Evolutionary conservation across 1,139 yeast genomes (phyloP).

Genomic region (Saccharomycopsis phalli): DNA sequence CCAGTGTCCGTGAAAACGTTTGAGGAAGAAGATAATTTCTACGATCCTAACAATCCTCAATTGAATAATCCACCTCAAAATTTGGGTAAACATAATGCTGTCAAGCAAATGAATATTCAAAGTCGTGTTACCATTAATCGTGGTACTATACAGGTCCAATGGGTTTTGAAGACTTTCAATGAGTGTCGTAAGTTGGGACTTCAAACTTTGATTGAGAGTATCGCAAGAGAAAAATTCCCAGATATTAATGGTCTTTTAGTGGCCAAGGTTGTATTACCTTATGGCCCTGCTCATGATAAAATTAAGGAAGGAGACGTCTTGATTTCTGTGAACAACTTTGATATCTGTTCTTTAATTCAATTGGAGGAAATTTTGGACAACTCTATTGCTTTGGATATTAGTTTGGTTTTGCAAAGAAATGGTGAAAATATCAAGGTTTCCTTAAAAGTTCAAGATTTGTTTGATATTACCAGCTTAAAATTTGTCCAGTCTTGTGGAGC

Average conservation of each 20-base stretch:
- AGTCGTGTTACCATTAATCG: slow-evolving; percentile 40
- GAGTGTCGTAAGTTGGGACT: slow-evolving; percentile 85
- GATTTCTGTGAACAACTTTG: slow-evolving; percentile 59
- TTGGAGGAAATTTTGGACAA: slow-evolving; percentile 82
- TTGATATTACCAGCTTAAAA: slow-evolving; percentile 71
- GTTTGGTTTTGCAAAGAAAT: slow-evolving; percentile 63
- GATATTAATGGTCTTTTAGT: slow-evolving; percentile 73
- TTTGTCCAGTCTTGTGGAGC: slow-evolving; percentile 84
- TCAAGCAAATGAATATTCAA: slow-evolving; percentile 14
- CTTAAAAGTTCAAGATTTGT: slow-evolving; percentile 65
- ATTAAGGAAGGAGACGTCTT: slow-evolving; percentile 83
- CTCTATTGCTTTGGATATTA: slow-evolving; percentile 51
- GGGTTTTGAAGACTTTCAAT: slow-evolving; percentile 81
- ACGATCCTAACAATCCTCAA: slow-evolving; percentile 19
- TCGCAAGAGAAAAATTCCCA: slow-evolving; percentile 64
- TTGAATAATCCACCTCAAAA: slow-evolving; percentile 4
- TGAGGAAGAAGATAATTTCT: slow-evolving; percentile 20
- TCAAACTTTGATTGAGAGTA: slow-evolving; percentile 62
- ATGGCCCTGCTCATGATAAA: slow-evolving; percentile 73
- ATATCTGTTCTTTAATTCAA: slow-evolving; percentile 61
- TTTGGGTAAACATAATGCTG: not conserved
- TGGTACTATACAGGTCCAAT: slow-evolving; percentile 87
- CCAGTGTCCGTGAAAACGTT: slow-evolving; percentile 16
- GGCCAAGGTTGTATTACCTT: slow-evolving; percentile 75
- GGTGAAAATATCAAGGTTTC: slow-evolving; percentile 47